Evolutionary conservation across 176 grass and related monocot species (phyloP), one percentile per base, ranked within the genome.

Genomic region (Alloteropsis semialata): DNA sequence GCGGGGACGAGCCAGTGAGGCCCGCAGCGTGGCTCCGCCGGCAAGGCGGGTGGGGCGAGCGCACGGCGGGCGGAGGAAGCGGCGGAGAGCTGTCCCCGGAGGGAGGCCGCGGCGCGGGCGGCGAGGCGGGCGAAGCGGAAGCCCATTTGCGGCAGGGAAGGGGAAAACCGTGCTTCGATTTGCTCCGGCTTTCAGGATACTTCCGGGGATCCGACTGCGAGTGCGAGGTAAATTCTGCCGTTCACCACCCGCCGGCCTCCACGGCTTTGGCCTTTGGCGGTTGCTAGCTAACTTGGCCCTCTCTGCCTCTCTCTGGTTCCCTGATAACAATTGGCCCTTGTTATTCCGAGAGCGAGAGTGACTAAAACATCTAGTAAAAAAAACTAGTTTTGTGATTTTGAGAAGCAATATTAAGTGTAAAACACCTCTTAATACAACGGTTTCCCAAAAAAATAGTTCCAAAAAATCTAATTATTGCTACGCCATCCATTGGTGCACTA

Each of bases 91-190:
- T 36, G 17, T 16, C 83, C 34, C 19, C 68, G 84, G 50, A 65
- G 43, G 32, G 19, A 75, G 21, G 51, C 58, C 16, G 80, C 67
- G 76, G 87, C 67, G 53, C 39, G 76, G 49, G 86, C 77, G 63
- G 69, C 72, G 61, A 92, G 81, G 79, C 79, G 59, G 37, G 73
- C 72, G 28, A 92, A 71, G 64, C 92, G 84, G 88, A 97, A 91
- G 30, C 74, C 86, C 95, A 94, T 97, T 62, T 14, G 25, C 39
- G 42, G 30, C n/a, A 85, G 36, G 65, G 13, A 79, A 16, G 15
- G 27, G 28, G 60, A 15, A n/a, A 45, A 10, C 11, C 11, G 18
- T 53, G 30, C 27, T 61, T 21, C 24, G 77, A 75, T 75, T 53
- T 24, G 44, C 33, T 34, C 19, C 25, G 21, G 32, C 44, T 66